These are phyloP conservation scores for Neohortaea acidophila DNA, from an alignment of 495 filamentous ascomycete species.

Conservation along the genomic window DNA sequence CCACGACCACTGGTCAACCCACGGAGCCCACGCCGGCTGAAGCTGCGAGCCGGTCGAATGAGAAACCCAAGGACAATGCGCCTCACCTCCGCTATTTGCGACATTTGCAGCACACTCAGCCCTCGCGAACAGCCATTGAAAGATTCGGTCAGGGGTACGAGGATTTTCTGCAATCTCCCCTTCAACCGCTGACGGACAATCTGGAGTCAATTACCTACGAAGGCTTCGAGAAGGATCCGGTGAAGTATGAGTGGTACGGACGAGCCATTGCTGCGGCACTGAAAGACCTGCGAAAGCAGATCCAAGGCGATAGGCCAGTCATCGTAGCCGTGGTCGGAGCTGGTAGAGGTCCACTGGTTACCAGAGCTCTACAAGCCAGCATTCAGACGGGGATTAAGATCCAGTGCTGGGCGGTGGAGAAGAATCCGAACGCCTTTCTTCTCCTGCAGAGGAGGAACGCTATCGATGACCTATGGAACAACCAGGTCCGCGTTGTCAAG, in stretches of 20 bases:
- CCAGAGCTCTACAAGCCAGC: slow-evolving; percentile 66
- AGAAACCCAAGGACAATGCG: slow-evolving; percentile 38
- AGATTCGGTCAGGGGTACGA: slow-evolving; percentile 66
- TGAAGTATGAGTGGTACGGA: slow-evolving; percentile 96
- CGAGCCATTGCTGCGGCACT: slow-evolving; percentile 67
- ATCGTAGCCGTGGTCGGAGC: slow-evolving; percentile 87
- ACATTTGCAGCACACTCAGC: slow-evolving; percentile 71
- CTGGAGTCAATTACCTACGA: slow-evolving; percentile 95
- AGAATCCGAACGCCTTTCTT: slow-evolving; percentile 95
- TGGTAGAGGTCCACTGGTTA: slow-evolving; percentile 80
- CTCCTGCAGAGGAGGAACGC: slow-evolving; percentile 71
- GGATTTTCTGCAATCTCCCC: slow-evolving; percentile 84
- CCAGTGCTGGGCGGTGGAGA: slow-evolving; percentile 83
- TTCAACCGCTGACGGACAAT: slow-evolving; percentile 92
- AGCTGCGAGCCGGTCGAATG: slow-evolving; percentile 28
- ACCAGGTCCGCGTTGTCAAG: slow-evolving; percentile 68
- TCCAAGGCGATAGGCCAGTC: slow-evolving; percentile 46
- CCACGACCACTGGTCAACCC: slow-evolving; percentile 10
- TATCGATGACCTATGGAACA: slow-evolving; percentile 48
- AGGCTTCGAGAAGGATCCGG: slow-evolving; percentile 93
- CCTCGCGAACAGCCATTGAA: slow-evolving; percentile 46
- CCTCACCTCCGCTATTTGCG: slow-evolving; percentile 68
- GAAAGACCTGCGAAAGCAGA: slow-evolving; percentile 61
- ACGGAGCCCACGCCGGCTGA: slow-evolving; percentile 47
- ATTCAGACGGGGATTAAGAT: slow-evolving; percentile 58